phyloP scores from a whole-genome alignment of 2,329 filamentous ascomycete genomes.

The Aspergillus caelatus region DNA sequence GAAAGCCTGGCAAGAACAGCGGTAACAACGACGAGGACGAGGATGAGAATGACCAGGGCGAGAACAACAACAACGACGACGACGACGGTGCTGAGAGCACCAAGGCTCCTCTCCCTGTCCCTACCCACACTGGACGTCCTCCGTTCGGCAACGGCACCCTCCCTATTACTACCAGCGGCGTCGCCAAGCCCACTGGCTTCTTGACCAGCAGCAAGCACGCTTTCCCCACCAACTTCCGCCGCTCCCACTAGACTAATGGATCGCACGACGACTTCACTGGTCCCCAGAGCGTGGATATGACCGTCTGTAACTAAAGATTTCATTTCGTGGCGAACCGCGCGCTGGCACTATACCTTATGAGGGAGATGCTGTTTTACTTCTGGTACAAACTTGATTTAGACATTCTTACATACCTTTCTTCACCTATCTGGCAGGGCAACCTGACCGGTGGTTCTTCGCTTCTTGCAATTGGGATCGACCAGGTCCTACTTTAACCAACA shows the following conservation, averaged over 20 bases:
- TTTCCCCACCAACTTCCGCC: slow-evolving; percentile 30
- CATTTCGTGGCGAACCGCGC: slow-evolving; percentile 22
- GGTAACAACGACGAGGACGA: slow-evolving; percentile 5
- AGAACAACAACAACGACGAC: slow-evolving; percentile 9
- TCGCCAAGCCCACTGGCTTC: slow-evolving; percentile 32
- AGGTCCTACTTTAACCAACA: slow-evolving; percentile 16
- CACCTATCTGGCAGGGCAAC: slow-evolving; percentile 5
- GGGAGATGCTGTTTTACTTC: slow-evolving; percentile 22
- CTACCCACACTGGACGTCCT: slow-evolving; percentile 16
- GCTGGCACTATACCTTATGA: slow-evolving; percentile 31
- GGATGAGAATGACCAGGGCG: not conserved
- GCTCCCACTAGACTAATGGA: slow-evolving; percentile 24
- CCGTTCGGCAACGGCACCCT: slow-evolving; percentile 25
- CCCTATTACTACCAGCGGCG: slow-evolving; percentile 18
- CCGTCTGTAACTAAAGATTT: slow-evolving; percentile 21
- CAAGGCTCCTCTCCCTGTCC: slow-evolving; percentile 11
- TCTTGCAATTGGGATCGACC: slow-evolving; percentile 5
- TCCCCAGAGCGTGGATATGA: slow-evolving; percentile 3
- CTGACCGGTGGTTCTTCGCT: slow-evolving; percentile 16
- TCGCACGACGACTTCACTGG: not conserved
- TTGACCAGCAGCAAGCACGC: slow-evolving; percentile 31
- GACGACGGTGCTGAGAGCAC: slow-evolving; percentile 10
- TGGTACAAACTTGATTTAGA: slow-evolving; percentile 22
- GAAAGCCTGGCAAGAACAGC: not conserved
- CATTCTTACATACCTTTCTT: slow-evolving; percentile 17